Percentiles rank a stretch among this genome's conserved stretches.
Evolutionary conservation across 2,329 filamentous ascomycete species (phyloP).

Genomic region (Pestalotiopsis sp.): DNA sequence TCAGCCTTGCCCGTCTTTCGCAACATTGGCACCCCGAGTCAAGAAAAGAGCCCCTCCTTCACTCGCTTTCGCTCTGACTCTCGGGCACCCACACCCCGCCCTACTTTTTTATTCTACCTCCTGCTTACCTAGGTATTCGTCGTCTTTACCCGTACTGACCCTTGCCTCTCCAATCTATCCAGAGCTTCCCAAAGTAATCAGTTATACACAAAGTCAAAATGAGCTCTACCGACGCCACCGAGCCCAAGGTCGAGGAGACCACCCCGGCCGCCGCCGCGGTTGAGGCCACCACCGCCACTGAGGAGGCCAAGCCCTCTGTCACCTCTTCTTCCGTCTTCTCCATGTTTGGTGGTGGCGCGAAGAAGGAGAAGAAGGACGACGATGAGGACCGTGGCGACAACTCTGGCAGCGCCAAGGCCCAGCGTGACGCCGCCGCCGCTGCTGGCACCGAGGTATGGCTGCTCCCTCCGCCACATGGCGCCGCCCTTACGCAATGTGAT

Average conservation of each 20-base stretch:
- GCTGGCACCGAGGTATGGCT: background rate
- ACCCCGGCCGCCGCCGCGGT: conserved; percentile 28
- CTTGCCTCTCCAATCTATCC: background rate
- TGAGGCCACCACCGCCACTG: conserved; percentile 31
- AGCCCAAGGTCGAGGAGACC: conserved; percentile 57
- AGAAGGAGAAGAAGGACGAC: conserved; percentile 93
- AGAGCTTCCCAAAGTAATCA: conserved; percentile 4
- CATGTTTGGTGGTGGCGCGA: conserved; percentile 97
- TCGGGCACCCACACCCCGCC: background rate
- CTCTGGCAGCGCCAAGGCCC: conserved; percentile 85
- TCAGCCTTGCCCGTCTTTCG: background rate
- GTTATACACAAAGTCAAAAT: conserved; percentile 35
- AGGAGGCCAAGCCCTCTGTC: conserved; percentile 42
- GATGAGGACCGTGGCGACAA: conserved; percentile 82
- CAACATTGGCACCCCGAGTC: background rate
- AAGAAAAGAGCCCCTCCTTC: background rate
- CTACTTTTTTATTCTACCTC: background rate
- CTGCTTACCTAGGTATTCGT: background rate
- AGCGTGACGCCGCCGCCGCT: conserved; percentile 64
- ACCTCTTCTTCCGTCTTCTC: conserved; percentile 78
- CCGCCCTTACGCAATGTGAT: background rate
- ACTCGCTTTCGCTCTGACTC: background rate
- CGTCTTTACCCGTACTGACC: background rate
- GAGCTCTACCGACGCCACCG: conserved; percentile 52
- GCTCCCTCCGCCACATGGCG: background rate